Evolutionary conservation across 106 monocot species (phyloP).

Genomic region (Dioscorea alata): DNA sequence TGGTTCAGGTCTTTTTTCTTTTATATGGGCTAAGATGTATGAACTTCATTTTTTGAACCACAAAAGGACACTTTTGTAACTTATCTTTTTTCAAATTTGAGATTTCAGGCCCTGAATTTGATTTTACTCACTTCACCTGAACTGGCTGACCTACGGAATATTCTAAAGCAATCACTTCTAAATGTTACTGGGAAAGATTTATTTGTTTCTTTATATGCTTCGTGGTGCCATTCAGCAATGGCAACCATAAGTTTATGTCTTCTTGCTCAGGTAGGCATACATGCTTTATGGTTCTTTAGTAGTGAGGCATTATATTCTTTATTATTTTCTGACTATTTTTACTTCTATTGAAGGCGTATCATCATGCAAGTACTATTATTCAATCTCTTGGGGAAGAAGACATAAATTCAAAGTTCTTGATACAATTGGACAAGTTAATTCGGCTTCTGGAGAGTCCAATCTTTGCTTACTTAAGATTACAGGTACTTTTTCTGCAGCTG

Average conservation of each 20-base stretch:
- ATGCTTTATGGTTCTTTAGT: conserved; percentile 1
- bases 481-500: conserved; percentile 33
- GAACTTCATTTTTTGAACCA: too few relatives aligned
- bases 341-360: conserved; percentile 60
- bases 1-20: conserved; percentile 80
- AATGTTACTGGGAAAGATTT: conserved; percentile 69
- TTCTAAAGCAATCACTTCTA: conserved; percentile 68
- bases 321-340: neutral
- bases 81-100: conserved; percentile 3
- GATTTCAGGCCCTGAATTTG: conserved; percentile 87
- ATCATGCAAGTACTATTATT: conserved; percentile 79
- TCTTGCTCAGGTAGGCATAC: conserved; percentile 73
- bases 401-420: conserved; percentile 85
- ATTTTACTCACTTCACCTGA: conserved; percentile 96
- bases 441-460: conserved; percentile 91
- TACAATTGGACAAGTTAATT: conserved; percentile 92
- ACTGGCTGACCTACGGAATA: conserved; percentile 59
- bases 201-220: conserved; percentile 80
- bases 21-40: neutral
- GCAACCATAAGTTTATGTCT: conserved; percentile 90
- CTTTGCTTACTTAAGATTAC: conserved; percentile 90
- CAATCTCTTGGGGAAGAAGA: conserved; percentile 92
- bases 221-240: conserved; percentile 99
- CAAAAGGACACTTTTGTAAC: neutral
- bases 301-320: neutral